Percentiles rank a stretch among this genome's conserved stretches.
phyloP scores from a whole-genome alignment of 2,329 filamentous ascomycete species.

The Clonostachys sp. region DNA sequence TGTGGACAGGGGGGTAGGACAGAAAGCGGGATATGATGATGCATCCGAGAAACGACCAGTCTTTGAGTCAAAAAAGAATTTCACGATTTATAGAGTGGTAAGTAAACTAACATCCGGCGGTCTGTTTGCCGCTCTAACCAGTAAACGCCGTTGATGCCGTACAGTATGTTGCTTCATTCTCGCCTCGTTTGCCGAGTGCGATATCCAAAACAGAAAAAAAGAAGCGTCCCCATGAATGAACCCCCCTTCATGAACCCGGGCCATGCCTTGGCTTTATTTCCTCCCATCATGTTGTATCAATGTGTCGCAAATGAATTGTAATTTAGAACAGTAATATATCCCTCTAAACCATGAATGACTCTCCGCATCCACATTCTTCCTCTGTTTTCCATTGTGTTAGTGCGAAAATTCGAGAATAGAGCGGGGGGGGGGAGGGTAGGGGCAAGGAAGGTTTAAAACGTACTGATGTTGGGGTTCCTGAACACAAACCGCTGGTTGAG shows the following conservation, averaged over 20 bases:
- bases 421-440: no score
- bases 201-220: neutral
- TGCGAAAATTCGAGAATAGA: neutral
- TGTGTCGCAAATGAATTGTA: no score
- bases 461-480: slow-evolving; percentile 96
- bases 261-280: no score
- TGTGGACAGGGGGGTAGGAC: no score
- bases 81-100: neutral
- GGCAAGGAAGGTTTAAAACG: slow-evolving; percentile 37
- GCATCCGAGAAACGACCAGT: no score
- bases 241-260: no score
- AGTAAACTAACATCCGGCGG: neutral
- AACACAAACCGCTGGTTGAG: slow-evolving; percentile 90
- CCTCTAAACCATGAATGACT: slow-evolving; percentile 81
- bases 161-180: neutral
- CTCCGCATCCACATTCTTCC: slow-evolving; percentile 92
- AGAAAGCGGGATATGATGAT: no score
- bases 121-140: neutral
- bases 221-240: no score
- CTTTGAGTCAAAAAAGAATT: no score
- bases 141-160: neutral
- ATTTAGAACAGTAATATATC: neutral
- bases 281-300: no score
- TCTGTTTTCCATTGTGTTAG: slow-evolving; percentile 50
- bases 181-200: neutral